Conservation (phyloP, 257 asterid species). For the Anisodus tanguticus region DNA sequence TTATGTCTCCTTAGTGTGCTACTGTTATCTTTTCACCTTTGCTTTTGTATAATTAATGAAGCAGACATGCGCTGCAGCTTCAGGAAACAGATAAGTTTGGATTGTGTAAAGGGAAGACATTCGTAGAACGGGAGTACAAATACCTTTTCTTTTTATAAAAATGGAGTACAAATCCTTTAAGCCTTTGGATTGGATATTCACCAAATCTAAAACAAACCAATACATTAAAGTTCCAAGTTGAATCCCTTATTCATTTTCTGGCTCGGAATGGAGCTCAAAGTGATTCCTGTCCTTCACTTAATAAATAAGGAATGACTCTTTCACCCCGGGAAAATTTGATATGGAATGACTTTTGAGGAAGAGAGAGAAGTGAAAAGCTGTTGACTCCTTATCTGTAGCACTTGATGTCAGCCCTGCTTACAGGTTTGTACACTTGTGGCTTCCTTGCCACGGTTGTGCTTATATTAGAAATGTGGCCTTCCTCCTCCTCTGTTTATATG, state of each 20-base stretch:
- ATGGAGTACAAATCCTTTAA: background rate
- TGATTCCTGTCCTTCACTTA: background rate
- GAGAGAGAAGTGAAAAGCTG: background rate
- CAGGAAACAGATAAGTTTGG: background rate
- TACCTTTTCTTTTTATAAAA: too few relatives aligned
- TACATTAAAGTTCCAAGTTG: background rate
- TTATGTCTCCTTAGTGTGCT: background rate
- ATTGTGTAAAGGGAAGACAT: background rate
- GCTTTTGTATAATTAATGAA: conserved; percentile 2
- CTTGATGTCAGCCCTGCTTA: background rate
- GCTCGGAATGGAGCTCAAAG: background rate
- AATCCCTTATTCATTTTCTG: background rate
- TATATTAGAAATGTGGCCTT: conserved; percentile 1
- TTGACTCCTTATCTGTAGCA: background rate
- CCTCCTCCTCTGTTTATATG: background rate
- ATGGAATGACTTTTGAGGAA: background rate
- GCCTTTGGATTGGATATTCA: conserved; percentile 11
- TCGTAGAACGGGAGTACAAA: background rate
- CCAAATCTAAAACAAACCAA: background rate
- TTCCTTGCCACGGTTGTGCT: background rate
- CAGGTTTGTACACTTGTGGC: background rate
- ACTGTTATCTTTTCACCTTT: background rate
- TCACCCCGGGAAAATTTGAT: background rate
- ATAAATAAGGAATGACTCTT: background rate
- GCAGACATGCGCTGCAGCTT: background rate